These are phyloP conservation scores for Adansonia digitata DNA, from an alignment of 345 rosid genomes.

Conservation along the genomic window DNA sequence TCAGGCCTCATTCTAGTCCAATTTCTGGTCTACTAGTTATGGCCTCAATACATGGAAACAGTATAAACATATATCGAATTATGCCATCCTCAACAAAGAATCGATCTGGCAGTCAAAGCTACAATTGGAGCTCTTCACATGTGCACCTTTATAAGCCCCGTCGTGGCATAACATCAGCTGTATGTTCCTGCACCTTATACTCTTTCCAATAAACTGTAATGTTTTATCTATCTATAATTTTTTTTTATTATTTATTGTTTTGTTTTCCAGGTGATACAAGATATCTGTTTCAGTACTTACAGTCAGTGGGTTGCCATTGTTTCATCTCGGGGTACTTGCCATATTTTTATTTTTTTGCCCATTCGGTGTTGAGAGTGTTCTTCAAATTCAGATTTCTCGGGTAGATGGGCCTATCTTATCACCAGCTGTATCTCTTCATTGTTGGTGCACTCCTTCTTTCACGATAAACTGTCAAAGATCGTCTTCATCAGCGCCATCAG, in stretches of 20 bases:
- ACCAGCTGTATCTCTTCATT: slow-evolving; percentile 65
- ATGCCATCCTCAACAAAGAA: slow-evolving; percentile 61
- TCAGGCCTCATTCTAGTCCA: slow-evolving; percentile 94
- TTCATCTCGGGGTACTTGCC: slow-evolving; percentile 86
- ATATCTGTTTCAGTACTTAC: slow-evolving; percentile 81
- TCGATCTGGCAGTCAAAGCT: slow-evolving; percentile 50
- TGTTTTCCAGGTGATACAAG: slow-evolving; percentile 74
- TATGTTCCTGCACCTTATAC: slow-evolving; percentile 30
- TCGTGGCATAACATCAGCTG: slow-evolving; percentile 97
- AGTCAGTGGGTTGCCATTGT: slow-evolving; percentile 95
- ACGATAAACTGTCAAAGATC: slow-evolving; percentile 46
- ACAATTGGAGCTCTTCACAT: slow-evolving; percentile 88
- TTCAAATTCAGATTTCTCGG: slow-evolving; percentile 62
- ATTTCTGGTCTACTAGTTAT: slow-evolving; percentile 87
- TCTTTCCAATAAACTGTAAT: slow-evolving; percentile 8
- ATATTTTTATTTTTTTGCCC: slow-evolving; percentile 82
- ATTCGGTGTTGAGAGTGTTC: slow-evolving; percentile 90
- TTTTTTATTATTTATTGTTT: slow-evolving; percentile 8
- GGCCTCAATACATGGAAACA: slow-evolving; percentile 86
- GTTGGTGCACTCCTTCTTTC: slow-evolving; percentile 89
- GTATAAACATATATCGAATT: slow-evolving; percentile 84
- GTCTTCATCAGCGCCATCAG: slow-evolving; percentile 53
- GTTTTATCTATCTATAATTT: slow-evolving; percentile 5
- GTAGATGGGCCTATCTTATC: slow-evolving; percentile 62
- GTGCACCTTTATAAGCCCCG: slow-evolving; percentile 96